Evolutionary conservation across 345 rosid genomes (phyloP), one percentile per base, ranked within the genome.

Genomic region (Bretschneidera sinensis): DNA sequence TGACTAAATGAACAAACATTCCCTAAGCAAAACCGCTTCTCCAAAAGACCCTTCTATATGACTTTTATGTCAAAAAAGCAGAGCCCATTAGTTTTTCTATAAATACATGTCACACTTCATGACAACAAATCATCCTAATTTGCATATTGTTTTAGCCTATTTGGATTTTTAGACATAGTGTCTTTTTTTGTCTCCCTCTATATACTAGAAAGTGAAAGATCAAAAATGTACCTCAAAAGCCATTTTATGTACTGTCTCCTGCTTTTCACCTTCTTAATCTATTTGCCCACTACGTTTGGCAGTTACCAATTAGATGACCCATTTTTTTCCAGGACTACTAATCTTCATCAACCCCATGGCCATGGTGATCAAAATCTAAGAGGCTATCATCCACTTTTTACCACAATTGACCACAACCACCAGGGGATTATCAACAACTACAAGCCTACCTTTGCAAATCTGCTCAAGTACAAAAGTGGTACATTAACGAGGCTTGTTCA

Each of bases 151-250:
- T n/a, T 20, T 50, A n/a, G 34, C 45, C 18, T 2, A 11, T 2
- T 24, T 45, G 0, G 17, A 22, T 10, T n/a, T 10, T 48, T 15
- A 34, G n/a, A n/a, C n/a, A n/a, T n/a, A n/a, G n/a, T n/a, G n/a
- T n/a, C n/a, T n/a, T n/a, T n/a, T n/a, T n/a, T n/a, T n/a, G n/a
- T n/a, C n/a, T n/a, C n/a, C n/a, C n/a, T 24, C 48, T 43, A 48
- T 31, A 55, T 15, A 9, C 21, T 1, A 19, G 21, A 43, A 73
- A 19, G 31, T 3, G 19, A 9, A 10, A 52, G 34, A 52, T 4
- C 15, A 65, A 6, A n/a, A 24, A 75, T 74, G 79, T 21, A 18
- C 60, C 61, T 55, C 14, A 52, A 63, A 63, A 55, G 56, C 25
- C 62, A 23, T 43, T 35, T 28, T 8, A 28, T 28, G n/a, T n/a